These are phyloP conservation scores for Tetracladium marchalianum DNA, from an alignment of 495 filamentous ascomycete genomes.

Conservation along the genomic window DNA sequence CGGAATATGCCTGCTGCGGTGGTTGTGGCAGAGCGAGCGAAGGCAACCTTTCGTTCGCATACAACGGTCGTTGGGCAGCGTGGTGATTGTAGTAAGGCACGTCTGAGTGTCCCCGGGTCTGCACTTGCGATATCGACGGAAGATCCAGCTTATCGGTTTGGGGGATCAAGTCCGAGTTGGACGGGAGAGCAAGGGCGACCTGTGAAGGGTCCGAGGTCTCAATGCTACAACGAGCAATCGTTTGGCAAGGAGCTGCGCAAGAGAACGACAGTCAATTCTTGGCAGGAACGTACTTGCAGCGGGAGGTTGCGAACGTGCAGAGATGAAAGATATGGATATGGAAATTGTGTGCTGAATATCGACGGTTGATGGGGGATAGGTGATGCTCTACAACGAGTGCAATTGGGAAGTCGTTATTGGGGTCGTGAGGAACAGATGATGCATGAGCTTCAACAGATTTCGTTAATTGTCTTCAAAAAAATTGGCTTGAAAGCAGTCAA, in stretches of 20 bases:
- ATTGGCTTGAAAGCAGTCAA: slow-evolving; percentile 25
- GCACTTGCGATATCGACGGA: slow-evolving; percentile 83
- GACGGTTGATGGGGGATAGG: background rate
- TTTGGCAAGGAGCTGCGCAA: too few species aligned
- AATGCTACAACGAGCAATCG: too few species aligned
- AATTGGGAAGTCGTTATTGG: slow-evolving; percentile 14
- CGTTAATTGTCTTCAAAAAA: slow-evolving; percentile 21
- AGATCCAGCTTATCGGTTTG: slow-evolving; percentile 98
- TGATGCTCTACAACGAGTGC: slow-evolving; percentile 16
- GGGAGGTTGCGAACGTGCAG: too few species aligned
- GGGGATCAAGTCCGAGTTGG: slow-evolving; percentile 20
- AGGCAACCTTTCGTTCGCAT: slow-evolving; percentile 65
- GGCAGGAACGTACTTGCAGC: too few species aligned
- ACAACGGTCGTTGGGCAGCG: slow-evolving; percentile 56
- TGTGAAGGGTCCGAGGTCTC: too few species aligned
- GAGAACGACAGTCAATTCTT: too few species aligned
- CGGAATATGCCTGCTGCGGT: slow-evolving; percentile 44
- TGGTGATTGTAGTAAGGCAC: slow-evolving; percentile 66
- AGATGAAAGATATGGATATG: background rate
- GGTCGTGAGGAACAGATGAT: slow-evolving; percentile 17
- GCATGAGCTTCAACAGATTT: slow-evolving; percentile 22
- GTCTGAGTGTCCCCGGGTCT: slow-evolving; percentile 79
- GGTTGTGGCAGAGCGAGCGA: slow-evolving; percentile 62
- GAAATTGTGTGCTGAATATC: background rate
- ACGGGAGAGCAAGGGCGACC: slow-evolving; percentile 2